Evolutionary conservation across 306 rosid species (phyloP).

Genomic region (Ammopiptanthus mongolicus): DNA sequence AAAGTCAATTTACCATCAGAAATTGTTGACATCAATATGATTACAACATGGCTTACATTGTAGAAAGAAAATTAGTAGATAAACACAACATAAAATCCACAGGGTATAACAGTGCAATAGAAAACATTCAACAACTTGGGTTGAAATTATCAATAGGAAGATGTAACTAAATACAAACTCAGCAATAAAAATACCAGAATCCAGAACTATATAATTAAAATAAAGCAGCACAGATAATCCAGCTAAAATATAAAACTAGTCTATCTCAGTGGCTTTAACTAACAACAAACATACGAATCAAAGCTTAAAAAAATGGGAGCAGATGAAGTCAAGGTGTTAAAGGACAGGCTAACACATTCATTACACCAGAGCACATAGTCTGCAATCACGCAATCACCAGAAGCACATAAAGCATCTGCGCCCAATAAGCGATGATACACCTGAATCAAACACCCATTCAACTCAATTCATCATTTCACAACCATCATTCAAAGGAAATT

Average conservation of each 20-base stretch:
- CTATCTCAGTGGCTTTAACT: conserved; percentile 29
- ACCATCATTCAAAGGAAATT: conserved; percentile 33
- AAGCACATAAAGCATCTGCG: conserved; percentile 95
- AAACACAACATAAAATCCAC: neutral
- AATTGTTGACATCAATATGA: neutral
- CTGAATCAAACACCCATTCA: conserved; percentile 90
- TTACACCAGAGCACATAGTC: conserved; percentile 79
- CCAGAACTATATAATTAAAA: conserved; percentile 12
- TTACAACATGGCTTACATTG: neutral
- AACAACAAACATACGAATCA: conserved; percentile 20
- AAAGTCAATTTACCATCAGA: neutral
- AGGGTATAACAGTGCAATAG: neutral
- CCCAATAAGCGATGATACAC: conserved; percentile 86
- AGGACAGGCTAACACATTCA: conserved; percentile 75
- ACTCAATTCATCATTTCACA: conserved; percentile 74
- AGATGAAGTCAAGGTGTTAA: conserved; percentile 57
- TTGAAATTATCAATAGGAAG: conserved; percentile 5
- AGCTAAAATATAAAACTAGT: conserved; percentile 28
- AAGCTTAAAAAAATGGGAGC: conserved; percentile 30
- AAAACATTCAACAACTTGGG: neutral
- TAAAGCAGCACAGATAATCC: conserved; percentile 12
- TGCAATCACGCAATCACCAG: conserved; percentile 97
- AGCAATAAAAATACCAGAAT: neutral
- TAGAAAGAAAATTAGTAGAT: neutral
- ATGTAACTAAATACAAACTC: conserved; percentile 16